Base-by-base conservation (phyloP, 2,329 filamentous ascomycete species). In the Arthrobotrys megalospora region DNA sequence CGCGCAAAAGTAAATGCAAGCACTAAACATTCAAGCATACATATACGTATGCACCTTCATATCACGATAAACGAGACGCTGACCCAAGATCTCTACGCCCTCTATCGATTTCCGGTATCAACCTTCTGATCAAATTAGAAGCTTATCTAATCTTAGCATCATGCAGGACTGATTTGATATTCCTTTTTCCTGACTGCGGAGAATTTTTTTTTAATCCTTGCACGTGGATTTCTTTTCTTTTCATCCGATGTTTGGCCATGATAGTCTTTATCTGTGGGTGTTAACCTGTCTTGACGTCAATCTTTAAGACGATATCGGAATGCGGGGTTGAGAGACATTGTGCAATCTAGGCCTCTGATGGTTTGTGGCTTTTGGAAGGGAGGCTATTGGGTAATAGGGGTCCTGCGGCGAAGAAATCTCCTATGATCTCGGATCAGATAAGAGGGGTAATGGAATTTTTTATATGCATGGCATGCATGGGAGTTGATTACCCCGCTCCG, bases 141-240 rank as follows among this genome's bases (percentile, higher is more conserved):
- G 36, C 55, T 60, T 60, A 60, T 60, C 55, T 60, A 60, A 60
- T 60, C 55, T 60, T 60, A 60, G 55, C 55, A 60, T 60, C 55
- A 60, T 60, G 55, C 55, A 60, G 8, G 55, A 60, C 41, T 34
- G 19, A 24, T 60, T 19, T 43, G 36, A 60, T 60, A 60, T 60
- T 60, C 55, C 55, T 60, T 60, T 60, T 60, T 60, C 55, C 55
- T 60, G 12, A n/a, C 55, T 19, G 36, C 55, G 55, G 55, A 60
- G 55, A 60, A 58, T 58, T 58, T 55, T 36, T 36, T 50, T 55
- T 32, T 41, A 60, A 60, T 43, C 55, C 55, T 60, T 60, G 53
- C 34, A 5, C 7, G n/a, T 7, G 19, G 36, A 11, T 55, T 55
- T 55, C 21, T 36, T 36, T 16, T 60, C 55, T 60, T 60, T 60